Evolutionary conservation across 2,329 filamentous ascomycete genomes (phyloP), one percentile per base, ranked within the genome.

Genomic region (Aureobasidium sp.): DNA sequence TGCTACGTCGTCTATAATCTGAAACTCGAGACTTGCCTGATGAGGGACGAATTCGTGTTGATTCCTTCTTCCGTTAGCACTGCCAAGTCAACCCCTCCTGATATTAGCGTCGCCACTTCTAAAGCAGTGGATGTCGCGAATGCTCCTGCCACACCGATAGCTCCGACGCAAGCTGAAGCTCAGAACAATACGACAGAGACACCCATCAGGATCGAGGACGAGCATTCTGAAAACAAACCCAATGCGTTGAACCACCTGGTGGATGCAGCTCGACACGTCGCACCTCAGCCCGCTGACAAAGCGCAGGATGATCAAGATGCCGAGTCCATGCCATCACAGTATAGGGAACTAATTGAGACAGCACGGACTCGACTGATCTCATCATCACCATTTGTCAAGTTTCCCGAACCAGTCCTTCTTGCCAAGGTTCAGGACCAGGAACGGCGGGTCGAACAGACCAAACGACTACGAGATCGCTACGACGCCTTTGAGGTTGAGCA

Each of bases 1-100:
- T 89, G 95, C 41, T 99, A 97, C 68, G 95, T 99, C 23, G 92
- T 97, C 13, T 99, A 99, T 76, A 99, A 97, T 69, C 80, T 99
- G 59, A 96, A 96, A 71, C 82, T 99, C 15, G 94, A 99, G 75
- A 96, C 94, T 1, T 96, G 90, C 68, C 79, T 99, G 50, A 90
- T 99, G 83, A 84, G 90, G 58, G 94, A 99, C 72, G 92, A 96
- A 69, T 96, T 91, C 68, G 88, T 96, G 17, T 84, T 92, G 65
- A 87, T 95, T 26, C 91, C 91, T 1, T 82, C 82, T 9, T 58
- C 51, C 5, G 51, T 39, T 15, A 36, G 27, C 47, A 61, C 57
- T n/a, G 23, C 57, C 26, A 41, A 61, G 20, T 42, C 47, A 12
- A 61, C 46, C 20, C 57, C 57, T 34, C 57, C 57, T 17, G 44